Conservation (phyloP, 352 stramenopile genomes). For the Phytophthora hibernalis region DNA sequence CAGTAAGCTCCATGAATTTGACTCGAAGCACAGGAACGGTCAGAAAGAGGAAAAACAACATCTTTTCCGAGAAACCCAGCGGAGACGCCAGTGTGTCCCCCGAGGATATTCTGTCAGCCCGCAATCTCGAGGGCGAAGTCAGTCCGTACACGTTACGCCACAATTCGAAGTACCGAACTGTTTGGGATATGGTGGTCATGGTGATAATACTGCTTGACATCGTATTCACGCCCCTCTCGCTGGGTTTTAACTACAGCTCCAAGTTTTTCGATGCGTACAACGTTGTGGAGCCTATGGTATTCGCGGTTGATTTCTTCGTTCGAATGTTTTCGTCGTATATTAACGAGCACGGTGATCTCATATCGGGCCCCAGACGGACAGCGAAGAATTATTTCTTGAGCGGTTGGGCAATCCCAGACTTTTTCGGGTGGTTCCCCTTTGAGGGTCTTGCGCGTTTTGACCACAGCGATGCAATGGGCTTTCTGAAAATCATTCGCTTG, state of each 20-base stretch:
- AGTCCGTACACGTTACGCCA: conserved; percentile 58
- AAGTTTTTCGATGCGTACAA: conserved; percentile 42
- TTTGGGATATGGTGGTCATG: conserved; percentile 67
- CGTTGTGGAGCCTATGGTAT: conserved; percentile 45
- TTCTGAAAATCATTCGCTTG: conserved; percentile 69
- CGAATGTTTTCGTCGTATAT: conserved; percentile 68
- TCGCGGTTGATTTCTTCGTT: conserved; percentile 63
- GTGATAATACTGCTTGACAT: conserved; percentile 60
- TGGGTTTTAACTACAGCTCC: conserved; percentile 61
- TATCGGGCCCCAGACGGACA: conserved; percentile 58
- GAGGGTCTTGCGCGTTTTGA: conserved; percentile 39
- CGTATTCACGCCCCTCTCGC: conserved; percentile 56
- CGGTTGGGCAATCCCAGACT: conserved; percentile 60
- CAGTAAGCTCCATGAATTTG: conserved; percentile 49
- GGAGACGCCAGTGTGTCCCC: conserved; percentile 30
- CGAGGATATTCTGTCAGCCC: conserved; percentile 49
- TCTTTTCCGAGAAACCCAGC: conserved; percentile 31
- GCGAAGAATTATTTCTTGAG: conserved; percentile 60
- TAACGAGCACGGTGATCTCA: conserved; percentile 52
- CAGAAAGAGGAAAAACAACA: conserved; percentile 31
- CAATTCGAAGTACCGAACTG: conserved; percentile 43
- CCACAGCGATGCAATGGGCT: conserved; percentile 53
- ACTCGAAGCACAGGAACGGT: conserved; percentile 11
- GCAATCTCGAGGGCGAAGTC: conserved; percentile 38
- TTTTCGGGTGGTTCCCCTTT: conserved; percentile 76